Evolutionary conservation across 139 green algal species (phyloP).

Genomic region (Astrephomene gubernaculifera): DNA sequence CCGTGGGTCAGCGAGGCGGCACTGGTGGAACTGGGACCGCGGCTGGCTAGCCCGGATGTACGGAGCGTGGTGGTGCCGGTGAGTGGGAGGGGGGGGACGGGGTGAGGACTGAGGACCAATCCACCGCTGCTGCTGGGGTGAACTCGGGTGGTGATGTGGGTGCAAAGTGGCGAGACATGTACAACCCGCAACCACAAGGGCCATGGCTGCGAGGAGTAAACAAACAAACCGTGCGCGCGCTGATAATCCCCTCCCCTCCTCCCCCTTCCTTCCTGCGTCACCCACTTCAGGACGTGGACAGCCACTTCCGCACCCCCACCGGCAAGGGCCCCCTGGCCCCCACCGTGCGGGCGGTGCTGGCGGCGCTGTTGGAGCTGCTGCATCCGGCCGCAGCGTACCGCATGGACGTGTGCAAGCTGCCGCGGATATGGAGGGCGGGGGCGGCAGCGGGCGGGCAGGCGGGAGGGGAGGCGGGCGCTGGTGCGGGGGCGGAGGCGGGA

Average conservation of each 20-base stretch:
- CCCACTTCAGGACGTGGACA: constrained; percentile 29
- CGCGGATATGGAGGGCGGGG: constrained; percentile 3
- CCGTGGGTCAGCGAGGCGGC: background rate
- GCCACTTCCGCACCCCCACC: constrained; percentile 2
- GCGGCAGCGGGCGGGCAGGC: background rate
- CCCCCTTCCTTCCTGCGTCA: background rate
- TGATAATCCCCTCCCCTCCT: background rate
- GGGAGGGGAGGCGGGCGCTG: background rate
- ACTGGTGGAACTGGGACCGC: constrained; percentile 10
- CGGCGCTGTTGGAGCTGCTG: constrained; percentile 37
- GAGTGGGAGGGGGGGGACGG: background rate
- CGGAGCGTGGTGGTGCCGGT: constrained; percentile 45
- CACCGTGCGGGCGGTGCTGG: background rate
- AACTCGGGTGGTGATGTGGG: background rate
- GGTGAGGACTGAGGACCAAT: too few relatives aligned
- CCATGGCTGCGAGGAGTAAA: too few relatives aligned
- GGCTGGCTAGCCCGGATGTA: constrained; percentile 32
- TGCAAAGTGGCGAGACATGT: too few relatives aligned
- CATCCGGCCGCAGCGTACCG: background rate
- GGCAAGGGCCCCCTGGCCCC: constrained; percentile 10
- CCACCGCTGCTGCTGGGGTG: background rate
- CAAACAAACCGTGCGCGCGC: too few relatives aligned
- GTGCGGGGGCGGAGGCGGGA: background rate
- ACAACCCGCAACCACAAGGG: too few relatives aligned
- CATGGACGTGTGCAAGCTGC: constrained; percentile 41